Evolutionary conservation across 2,329 filamentous ascomycete genomes (phyloP).

Genomic region (Neopestalotiopsis rosae): DNA sequence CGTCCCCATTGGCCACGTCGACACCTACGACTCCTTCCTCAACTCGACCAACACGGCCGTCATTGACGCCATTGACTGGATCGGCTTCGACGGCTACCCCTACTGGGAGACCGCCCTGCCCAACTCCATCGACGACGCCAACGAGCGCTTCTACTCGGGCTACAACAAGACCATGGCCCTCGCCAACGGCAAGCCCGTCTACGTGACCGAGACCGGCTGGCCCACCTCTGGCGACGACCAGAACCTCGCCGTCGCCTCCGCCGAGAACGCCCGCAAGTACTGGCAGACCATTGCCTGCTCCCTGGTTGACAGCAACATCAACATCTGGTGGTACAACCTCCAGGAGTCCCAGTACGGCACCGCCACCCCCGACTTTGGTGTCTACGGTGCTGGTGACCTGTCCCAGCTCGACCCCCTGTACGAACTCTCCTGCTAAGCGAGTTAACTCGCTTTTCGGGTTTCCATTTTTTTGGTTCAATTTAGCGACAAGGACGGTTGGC

Average conservation of each 20-base stretch:
- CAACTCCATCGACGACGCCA: conserved; percentile 50
- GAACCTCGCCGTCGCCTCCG: conserved; percentile 49
- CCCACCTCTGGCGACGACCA: conserved; percentile 53
- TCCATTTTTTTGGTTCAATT: conserved; percentile 7
- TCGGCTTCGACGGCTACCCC: conserved; percentile 59
- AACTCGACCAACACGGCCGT: conserved; percentile 54
- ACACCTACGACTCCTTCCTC: conserved; percentile 60
- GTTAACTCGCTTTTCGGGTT: not conserved
- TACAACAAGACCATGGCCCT: conserved; percentile 42
- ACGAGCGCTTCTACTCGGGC: conserved; percentile 47
- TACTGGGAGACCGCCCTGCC: conserved; percentile 53
- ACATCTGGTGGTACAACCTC: conserved; percentile 43
- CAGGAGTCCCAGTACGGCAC: conserved; percentile 41
- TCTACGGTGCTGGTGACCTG: conserved; percentile 40
- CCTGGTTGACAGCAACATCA: conserved; percentile 33
- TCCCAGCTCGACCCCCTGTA: conserved; percentile 31
- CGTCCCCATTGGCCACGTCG: conserved; percentile 57
- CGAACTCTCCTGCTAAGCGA: conserved; percentile 34
- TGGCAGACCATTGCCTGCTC: conserved; percentile 39
- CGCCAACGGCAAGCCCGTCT: conserved; percentile 48
- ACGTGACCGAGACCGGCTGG: conserved; percentile 63
- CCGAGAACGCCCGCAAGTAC: conserved; percentile 49
- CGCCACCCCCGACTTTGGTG: conserved; percentile 40
- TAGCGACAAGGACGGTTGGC: not conserved
- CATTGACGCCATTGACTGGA: conserved; percentile 55